These are phyloP conservation scores for barrel medic (Medicago truncatula) DNA, from an alignment of 306 rosid species.

Conservation along the genomic window DNA sequence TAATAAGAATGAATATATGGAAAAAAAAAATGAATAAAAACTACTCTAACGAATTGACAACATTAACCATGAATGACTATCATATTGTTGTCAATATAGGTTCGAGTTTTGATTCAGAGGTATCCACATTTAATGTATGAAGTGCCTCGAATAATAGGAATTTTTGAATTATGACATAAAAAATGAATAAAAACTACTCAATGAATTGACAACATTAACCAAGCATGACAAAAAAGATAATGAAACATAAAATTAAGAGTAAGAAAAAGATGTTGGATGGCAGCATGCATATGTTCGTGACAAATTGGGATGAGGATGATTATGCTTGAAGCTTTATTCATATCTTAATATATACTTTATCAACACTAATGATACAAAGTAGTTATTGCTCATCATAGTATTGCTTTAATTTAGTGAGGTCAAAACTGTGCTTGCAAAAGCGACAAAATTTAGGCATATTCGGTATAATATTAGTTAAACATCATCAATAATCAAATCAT, in stretches of 20 bases:
- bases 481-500: slow-evolving; percentile 41
- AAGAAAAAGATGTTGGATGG: slow-evolving; percentile 70
- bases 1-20: too few species aligned
- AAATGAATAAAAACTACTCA: neutral
- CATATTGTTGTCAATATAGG: too few species aligned
- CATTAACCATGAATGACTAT: neutral
- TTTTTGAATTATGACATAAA: too few species aligned
- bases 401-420: slow-evolving; percentile 57
- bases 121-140: too few species aligned
- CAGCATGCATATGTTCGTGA: slow-evolving; percentile 49
- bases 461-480: slow-evolving; percentile 46
- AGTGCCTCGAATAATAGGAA: too few species aligned
- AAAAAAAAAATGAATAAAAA: too few species aligned
- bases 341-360: slow-evolving; percentile 63
- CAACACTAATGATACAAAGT: slow-evolving; percentile 67
- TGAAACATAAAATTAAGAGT: slow-evolving; percentile 41
- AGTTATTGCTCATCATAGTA: slow-evolving; percentile 58
- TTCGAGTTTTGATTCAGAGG: too few species aligned
- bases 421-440: slow-evolving; percentile 64
- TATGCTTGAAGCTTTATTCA: slow-evolving; percentile 79
- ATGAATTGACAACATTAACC: neutral
- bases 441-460: slow-evolving; percentile 51
- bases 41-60: neutral
- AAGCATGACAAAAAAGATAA: slow-evolving; percentile 4
- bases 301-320: slow-evolving; percentile 64